Percentiles rank a stretch among this genome's conserved stretches.
Evolutionary conservation across 768 basidiomycete species (phyloP).

Genomic region (Tricholoma matsutake): DNA sequence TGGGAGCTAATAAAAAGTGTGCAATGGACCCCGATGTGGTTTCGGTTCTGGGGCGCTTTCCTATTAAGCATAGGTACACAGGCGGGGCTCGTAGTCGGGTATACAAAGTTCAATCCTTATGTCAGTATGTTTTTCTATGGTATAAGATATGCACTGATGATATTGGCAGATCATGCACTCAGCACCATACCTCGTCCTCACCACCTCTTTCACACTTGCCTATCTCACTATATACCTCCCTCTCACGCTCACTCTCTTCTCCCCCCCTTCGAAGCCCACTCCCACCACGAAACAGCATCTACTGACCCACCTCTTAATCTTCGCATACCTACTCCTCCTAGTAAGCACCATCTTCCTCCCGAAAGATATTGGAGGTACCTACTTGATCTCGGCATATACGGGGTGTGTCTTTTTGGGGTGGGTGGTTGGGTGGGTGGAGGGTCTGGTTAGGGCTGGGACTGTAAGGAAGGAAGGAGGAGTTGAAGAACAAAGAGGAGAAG

Average conservation of each 20-base stretch:
- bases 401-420: conserved; percentile 43
- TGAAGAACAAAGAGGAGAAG: conserved; percentile 2
- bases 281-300: background rate
- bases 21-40: background rate
- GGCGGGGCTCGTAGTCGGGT: background rate
- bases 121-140: background rate
- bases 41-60: background rate
- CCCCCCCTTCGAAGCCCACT: conserved; percentile 30
- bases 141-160: background rate
- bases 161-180: background rate
- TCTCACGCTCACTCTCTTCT: background rate
- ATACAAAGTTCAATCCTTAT: background rate
- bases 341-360: conserved; percentile 43
- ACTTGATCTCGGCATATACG: conserved; percentile 56
- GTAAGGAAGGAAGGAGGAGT: conserved; percentile 8
- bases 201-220: background rate
- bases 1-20: background rate
- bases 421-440: conserved; percentile 36
- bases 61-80: background rate
- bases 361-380: conserved; percentile 48
- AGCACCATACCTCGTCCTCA: background rate
- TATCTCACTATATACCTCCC: background rate
- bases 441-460: conserved; percentile 10
- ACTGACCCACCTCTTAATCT: conserved; percentile 41
- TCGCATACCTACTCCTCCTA: conserved; percentile 57